Conservation (phyloP, 257 asterid species). For the Rauvolfia tetraphylla region DNA sequence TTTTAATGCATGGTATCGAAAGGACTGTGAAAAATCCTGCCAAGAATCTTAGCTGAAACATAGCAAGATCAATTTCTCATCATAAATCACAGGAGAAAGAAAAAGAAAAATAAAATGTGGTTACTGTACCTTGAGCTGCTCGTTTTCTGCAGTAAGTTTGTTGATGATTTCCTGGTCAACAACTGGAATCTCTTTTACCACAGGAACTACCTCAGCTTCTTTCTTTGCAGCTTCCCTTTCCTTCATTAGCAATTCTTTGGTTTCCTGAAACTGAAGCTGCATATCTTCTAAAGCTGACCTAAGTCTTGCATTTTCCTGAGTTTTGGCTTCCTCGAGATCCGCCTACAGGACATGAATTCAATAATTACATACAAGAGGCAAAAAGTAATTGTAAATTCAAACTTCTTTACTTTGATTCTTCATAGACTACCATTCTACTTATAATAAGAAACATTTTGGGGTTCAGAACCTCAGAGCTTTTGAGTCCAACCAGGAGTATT, state of each 20-base stretch:
- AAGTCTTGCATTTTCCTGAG: conserved; percentile 51
- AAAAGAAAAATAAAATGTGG: neutral
- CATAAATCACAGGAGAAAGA: neutral
- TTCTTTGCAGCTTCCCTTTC: conserved; percentile 39
- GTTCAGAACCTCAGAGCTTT: neutral
- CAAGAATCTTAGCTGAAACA: neutral
- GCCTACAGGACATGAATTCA: conserved; percentile 13
- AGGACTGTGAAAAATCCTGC: neutral
- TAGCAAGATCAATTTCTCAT: neutral
- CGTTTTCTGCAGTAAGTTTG: conserved; percentile 67
- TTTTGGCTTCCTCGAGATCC: conserved; percentile 52
- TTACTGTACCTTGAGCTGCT: conserved; percentile 61
- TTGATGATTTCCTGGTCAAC: conserved; percentile 48
- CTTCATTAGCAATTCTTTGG: conserved; percentile 44
- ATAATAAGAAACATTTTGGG: neutral
- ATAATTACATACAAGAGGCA: neutral
- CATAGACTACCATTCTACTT: neutral
- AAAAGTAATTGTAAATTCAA: neutral
- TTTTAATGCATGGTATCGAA: neutral
- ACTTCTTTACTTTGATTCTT: neutral
- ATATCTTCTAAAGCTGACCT: conserved; percentile 62
- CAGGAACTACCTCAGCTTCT: conserved; percentile 20
- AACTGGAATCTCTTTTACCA: conserved; percentile 34
- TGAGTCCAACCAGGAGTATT: neutral
- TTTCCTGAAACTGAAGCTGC: conserved; percentile 45